Evolutionary conservation across 2,329 filamentous ascomycete species (phyloP), one percentile per base, ranked within the genome.

Genomic region (Mollisiaceae sp.): DNA sequence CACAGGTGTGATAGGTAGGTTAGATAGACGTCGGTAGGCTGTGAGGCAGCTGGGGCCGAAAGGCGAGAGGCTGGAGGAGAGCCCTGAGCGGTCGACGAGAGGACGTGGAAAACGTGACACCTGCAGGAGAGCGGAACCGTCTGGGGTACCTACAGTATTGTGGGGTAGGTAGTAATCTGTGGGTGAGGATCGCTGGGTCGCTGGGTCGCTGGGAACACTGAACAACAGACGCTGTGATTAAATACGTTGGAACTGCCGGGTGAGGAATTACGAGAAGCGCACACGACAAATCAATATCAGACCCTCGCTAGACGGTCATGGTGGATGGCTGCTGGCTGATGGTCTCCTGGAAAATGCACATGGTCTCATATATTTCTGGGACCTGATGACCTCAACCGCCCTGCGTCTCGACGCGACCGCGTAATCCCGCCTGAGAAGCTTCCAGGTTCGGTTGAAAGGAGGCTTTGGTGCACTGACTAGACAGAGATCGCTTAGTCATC

Each of bases 21-120:
- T 32, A 32, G 27, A 32, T 3, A 32, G 27, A 32, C 27, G 27
- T 32, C 27, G 27, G 32, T 20, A 50, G 50, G 60, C 35, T 56
- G 14, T 45, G 62, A 54, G 57, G 22, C 38, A 41, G 18, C 24
- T 39, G 45, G 57, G 22, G 32, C 22, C 14, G 57, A 20, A 35
- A 41, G 41, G 62, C 14, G 57, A 20, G 38, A 41, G 41, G 62
- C 55, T 63, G 62, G 47, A n/a, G 12, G 41, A 63, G 56, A 63
- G 55, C 52, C 60, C 50, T 45, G 45, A 50, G 27, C 27, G 27
- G 18, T 56, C 47, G 45, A 32, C 36, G 32, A 35, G 27, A 32
- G n/a, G n/a, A n/a, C n/a, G n/a, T n/a, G n/a, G n/a, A 45, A 52
- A 63, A 58, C 60, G 60, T 58, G 60, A 63, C 60, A 50, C 8